A percentile compares a stretch with the other conserved stretches of the same genome.
These are phyloP conservation scores for Cordyceps cicadae DNA, from an alignment of 2,329 filamentous ascomycete species.

Conservation along the genomic window DNA sequence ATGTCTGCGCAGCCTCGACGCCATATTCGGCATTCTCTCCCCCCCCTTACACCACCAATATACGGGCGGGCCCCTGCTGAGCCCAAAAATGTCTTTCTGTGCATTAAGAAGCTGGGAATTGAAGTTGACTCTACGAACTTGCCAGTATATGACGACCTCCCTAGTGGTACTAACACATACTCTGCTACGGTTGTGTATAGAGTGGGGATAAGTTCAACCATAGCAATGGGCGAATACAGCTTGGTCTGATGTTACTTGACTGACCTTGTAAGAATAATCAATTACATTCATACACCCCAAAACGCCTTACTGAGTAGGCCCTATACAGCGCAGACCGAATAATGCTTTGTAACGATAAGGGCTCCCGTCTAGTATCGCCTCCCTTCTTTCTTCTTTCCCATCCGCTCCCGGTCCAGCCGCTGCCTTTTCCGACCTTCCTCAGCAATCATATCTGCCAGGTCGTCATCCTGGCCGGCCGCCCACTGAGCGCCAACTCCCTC, in stretches of 20 bases:
- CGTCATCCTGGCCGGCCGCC: conserved; percentile 61
- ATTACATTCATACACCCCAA: conserved; percentile 3
- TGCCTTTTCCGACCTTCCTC: conserved; percentile 84
- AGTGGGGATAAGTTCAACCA: no score
- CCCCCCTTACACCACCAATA: not conserved
- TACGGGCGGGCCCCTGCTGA: not conserved
- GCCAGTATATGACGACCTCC: no score
- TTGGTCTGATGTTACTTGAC: not conserved
- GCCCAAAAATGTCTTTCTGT: not conserved
- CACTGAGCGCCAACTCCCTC: conserved; percentile 62
- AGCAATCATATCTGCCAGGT: conserved; percentile 91
- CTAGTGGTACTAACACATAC: no score
- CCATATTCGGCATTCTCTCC: not conserved
- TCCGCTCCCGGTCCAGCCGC: conserved; percentile 77
- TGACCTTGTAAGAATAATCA: not conserved
- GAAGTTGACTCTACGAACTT: no score
- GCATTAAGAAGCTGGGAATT: no score
- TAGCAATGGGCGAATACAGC: not conserved
- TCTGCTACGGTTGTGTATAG: not conserved
- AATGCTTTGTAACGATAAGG: not conserved
- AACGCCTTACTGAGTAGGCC: conserved; percentile 1
- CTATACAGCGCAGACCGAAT: conserved; percentile 1
- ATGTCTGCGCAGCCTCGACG: conserved; percentile 26
- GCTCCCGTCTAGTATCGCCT: not conserved
- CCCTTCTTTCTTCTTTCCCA: conserved; percentile 51